Conservation (phyloP, 2,329 filamentous ascomycete genomes). For the Ploettnerulaceae sp. region DNA sequence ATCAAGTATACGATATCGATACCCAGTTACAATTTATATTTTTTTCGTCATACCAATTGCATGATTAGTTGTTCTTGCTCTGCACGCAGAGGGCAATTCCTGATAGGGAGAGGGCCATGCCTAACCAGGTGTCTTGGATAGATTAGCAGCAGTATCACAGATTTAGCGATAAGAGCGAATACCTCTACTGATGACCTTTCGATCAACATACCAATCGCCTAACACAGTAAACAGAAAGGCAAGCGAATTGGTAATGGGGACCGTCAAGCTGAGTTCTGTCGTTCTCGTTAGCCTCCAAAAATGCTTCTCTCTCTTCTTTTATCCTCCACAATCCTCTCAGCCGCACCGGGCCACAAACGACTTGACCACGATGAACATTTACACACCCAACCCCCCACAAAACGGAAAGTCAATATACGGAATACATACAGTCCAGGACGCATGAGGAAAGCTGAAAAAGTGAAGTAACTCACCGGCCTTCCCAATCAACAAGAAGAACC, state of each 20-base stretch:
- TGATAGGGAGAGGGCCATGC: constrained; percentile 71
- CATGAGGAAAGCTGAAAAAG: background rate
- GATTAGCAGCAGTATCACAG: constrained; percentile 5
- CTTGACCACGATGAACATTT: background rate
- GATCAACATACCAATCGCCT: constrained; percentile 92
- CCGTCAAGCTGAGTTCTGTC: constrained; percentile 87
- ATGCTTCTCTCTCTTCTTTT: no score
- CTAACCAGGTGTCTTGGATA: constrained; percentile 68
- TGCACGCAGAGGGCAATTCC: constrained; percentile 84
- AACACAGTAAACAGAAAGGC: constrained; percentile 95
- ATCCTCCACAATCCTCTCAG: no score
- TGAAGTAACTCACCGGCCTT: constrained; percentile 64
- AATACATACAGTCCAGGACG: no score
- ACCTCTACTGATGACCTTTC: constrained; percentile 83
- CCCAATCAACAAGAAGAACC: constrained; percentile 94
- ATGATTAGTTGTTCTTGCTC: constrained; percentile 44
- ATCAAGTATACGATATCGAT: constrained; percentile 4
- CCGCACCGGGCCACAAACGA: no score
- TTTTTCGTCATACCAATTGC: background rate
- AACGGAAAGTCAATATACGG: background rate
- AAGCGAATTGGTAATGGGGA: constrained; percentile 90
- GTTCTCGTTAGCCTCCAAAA: no score
- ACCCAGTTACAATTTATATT: background rate
- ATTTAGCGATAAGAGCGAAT: constrained; percentile 15
- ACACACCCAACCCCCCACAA: background rate